A percentile compares a stretch with the other conserved stretches of the same genome.
These are phyloP conservation scores for Fraxinus xanthoxyloides DNA, from an alignment of 305 asterid species.

Conservation along the genomic window DNA sequence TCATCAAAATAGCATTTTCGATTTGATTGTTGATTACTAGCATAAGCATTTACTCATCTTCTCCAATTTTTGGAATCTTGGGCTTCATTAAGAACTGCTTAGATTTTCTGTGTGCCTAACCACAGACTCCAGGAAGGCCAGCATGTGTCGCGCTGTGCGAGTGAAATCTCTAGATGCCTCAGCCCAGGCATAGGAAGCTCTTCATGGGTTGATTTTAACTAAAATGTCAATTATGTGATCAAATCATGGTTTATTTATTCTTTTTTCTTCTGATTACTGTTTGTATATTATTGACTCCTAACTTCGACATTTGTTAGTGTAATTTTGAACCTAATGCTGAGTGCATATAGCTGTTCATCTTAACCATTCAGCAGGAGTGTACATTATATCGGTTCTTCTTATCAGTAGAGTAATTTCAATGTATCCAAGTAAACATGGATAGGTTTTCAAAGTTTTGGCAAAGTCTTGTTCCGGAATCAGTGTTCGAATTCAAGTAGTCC, in stretches of 20 bases:
- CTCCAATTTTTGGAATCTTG: not conserved
- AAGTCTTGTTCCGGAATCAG: not conserved
- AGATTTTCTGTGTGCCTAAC: not conserved
- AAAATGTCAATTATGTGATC: not conserved
- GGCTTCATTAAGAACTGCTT: not conserved
- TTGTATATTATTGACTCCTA: not conserved
- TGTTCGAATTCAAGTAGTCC: not conserved
- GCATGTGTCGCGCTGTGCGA: not conserved
- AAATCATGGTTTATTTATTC: not conserved
- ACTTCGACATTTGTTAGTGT: not conserved
- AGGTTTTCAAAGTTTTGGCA: not conserved
- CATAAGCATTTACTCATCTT: not conserved
- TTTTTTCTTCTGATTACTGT: not conserved
- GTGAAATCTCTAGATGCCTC: not conserved
- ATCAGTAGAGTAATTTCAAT: not conserved
- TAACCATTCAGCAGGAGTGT: not conserved
- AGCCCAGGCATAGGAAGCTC: not conserved
- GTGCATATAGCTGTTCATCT: not conserved
- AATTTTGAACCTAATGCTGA: not conserved
- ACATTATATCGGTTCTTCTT: not conserved
- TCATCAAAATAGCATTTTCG: not conserved
- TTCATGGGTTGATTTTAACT: not conserved
- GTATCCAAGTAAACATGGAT: not conserved
- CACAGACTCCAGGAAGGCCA: not conserved
- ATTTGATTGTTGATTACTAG: not conserved